Evolutionary conservation across 768 basidiomycete species (phyloP).

Genomic region (Crepidotus variabilis): DNA sequence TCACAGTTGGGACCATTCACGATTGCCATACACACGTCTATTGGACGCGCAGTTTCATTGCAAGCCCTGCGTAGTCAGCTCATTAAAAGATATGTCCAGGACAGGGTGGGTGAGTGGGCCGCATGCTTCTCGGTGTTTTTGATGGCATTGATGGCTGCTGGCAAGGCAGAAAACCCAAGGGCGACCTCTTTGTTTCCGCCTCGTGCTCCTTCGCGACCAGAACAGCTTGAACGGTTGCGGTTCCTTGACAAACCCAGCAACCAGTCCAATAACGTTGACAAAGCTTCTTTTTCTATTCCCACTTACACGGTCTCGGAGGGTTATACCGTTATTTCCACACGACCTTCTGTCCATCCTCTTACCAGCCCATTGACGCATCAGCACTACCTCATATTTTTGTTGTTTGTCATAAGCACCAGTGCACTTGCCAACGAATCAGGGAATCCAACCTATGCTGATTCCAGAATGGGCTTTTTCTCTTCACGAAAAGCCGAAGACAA

Average conservation of each 20-base stretch:
- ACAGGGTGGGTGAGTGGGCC: too few relatives aligned
- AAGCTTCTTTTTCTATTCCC: background rate
- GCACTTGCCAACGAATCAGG: background rate
- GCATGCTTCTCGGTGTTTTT: too few relatives aligned
- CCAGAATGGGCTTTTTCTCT: constrained; percentile 51
- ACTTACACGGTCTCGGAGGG: background rate
- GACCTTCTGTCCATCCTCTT: background rate
- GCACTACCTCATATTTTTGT: background rate
- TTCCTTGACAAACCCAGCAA: background rate
- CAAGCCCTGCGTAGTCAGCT: too few relatives aligned
- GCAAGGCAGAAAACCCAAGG: background rate
- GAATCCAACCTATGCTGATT: constrained; percentile 27
- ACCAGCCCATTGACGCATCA: background rate
- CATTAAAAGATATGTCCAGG: too few relatives aligned
- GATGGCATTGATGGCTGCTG: background rate
- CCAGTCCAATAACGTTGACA: background rate
- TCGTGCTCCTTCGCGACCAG: constrained; percentile 11
- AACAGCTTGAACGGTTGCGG: constrained; percentile 3
- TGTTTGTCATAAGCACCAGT: background rate
- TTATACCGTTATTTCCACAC: background rate
- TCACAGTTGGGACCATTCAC: too few relatives aligned
- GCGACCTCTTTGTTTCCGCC: constrained; percentile 6
- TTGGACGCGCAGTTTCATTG: too few relatives aligned
- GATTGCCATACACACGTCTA: too few relatives aligned
- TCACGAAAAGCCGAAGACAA: constrained; percentile 43